Conservation (phyloP, 1,284 basidiomycete species). For the Inonotus hispidus region DNA sequence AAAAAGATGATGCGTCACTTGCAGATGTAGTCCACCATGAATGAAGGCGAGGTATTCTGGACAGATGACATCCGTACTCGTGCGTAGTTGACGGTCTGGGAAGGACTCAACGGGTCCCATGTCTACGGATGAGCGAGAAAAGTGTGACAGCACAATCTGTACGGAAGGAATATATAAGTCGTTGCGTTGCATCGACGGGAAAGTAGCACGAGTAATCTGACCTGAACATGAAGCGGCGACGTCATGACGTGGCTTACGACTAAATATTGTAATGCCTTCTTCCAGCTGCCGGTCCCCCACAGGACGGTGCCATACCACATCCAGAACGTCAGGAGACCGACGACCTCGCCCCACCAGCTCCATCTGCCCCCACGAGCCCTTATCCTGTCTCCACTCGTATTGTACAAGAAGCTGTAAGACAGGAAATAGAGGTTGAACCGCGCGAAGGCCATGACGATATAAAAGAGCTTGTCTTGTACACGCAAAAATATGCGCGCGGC, state of each 20-base stretch:
- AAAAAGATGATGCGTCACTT: slow-evolving; percentile 97
- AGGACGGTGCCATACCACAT: slow-evolving; percentile 68
- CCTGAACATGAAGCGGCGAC: slow-evolving; percentile 84
- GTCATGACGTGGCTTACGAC: slow-evolving; percentile 77
- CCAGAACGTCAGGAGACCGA: slow-evolving; percentile 72
- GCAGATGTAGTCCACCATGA: slow-evolving; percentile 91
- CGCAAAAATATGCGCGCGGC: slow-evolving; percentile 65
- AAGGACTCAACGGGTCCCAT: slow-evolving; percentile 91
- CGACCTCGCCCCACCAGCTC: slow-evolving; percentile 70
- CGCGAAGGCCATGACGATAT: slow-evolving; percentile 85
- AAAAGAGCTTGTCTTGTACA: slow-evolving; percentile 91
- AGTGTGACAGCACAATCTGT: slow-evolving; percentile 97
- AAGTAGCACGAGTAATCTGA: slow-evolving; percentile 25
- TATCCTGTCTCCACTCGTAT: slow-evolving; percentile 48
- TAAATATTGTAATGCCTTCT: slow-evolving; percentile 60
- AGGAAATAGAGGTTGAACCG: slow-evolving; percentile 95
- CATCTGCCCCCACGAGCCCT: slow-evolving; percentile 59
- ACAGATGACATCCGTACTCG: slow-evolving; percentile 94
- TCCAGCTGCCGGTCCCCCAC: slow-evolving; percentile 63
- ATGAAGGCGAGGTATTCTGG: slow-evolving; percentile 79
- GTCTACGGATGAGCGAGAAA: slow-evolving; percentile 92
- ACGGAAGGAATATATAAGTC: not conserved
- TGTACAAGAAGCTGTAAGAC: slow-evolving; percentile 76
- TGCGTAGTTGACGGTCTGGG: slow-evolving; percentile 88
- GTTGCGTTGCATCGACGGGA: not conserved